Base-by-base conservation (phyloP, 2,329 filamentous ascomycete genomes). In the Tolypocladium album region DNA sequence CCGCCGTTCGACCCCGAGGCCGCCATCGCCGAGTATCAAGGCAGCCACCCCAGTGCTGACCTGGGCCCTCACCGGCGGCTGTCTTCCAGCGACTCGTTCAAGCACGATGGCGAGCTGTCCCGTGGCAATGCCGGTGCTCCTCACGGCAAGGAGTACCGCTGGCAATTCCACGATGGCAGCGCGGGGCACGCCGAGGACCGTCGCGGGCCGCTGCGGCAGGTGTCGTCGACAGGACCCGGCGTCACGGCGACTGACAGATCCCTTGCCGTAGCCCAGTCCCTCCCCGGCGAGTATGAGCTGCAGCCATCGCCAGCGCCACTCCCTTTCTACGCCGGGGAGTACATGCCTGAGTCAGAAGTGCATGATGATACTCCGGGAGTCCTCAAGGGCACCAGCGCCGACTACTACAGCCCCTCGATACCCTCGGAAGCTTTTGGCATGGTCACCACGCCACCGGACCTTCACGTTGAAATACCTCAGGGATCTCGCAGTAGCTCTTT, bases 371-470 rank as follows among this genome's bases (percentile, higher is more conserved):
- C 71, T 24, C 66, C 70, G 38, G 69, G 68, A 50, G 68, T 71
- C 45, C 71, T 73, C 52, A 69, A 65, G 59, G 74, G 71, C 43
- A 72, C 69, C 45, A 77, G 69, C 58, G 73, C 74, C 52, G 74
- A 76, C 60, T 77, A 77, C 61, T 77, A 77, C 64, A 75, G 73
- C 56, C 70, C 72, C 15, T 71, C 71, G 3, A 71, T 77, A 53
- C 74, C 75, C 2, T 75, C 74, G 3, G 72, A 74, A 58, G 74
- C 73, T 6, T 76, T 76, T 62, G 74, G 74, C 62, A 76, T 76
- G 74, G 65, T 68, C 15, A 63, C 69, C 12, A 64, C 67, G 15
- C 66, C 70, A 4, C 57, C 40, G 40, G 58, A 59, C 34, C 55
- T 15, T 9, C 27, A 53, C 39, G 22, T 64, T 39, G 59, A 68